Evolutionary conservation across 495 filamentous ascomycete species (phyloP).

Genomic region (Aeminium ludgeri): DNA sequence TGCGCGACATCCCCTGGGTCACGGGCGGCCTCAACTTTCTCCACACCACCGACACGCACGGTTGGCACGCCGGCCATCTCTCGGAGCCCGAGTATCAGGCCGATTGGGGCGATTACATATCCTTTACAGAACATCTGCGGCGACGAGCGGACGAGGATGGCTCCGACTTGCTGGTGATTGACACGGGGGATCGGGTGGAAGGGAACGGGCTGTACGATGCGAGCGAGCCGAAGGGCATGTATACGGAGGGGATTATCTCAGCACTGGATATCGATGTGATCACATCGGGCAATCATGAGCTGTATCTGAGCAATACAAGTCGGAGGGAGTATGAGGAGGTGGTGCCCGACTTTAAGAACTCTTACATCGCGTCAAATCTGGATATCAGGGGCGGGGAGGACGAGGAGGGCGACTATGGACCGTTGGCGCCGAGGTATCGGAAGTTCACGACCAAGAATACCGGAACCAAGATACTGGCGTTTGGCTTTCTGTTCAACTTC

Average conservation of each 20-base stretch:
- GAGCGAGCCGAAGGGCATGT: constrained; percentile 71
- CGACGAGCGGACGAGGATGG: constrained; percentile 58
- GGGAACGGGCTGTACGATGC: constrained; percentile 94
- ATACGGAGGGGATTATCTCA: constrained; percentile 68
- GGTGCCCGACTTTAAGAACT: constrained; percentile 57
- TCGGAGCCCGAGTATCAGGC: constrained; percentile 84
- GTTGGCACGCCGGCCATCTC: constrained; percentile 88
- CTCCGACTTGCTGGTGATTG: constrained; percentile 71
- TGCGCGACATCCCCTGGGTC: constrained; percentile 75
- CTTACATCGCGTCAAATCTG: constrained; percentile 78
- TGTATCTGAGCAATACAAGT: constrained; percentile 67
- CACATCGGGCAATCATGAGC: constrained; percentile 85
- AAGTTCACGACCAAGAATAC: constrained; percentile 84
- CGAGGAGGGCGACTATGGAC: constrained; percentile 47
- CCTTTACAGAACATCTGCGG: constrained; percentile 70
- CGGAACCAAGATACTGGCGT: constrained; percentile 63
- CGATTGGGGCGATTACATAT: constrained; percentile 96
- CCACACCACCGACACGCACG: constrained; percentile 87
- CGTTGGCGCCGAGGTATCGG: constrained; percentile 64
- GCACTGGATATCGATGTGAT: constrained; percentile 72
- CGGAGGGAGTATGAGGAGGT: constrained; percentile 58
- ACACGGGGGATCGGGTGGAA: constrained; percentile 88
- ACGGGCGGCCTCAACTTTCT: constrained; percentile 89
- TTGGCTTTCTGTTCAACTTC: constrained; percentile 93
- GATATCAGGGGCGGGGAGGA: constrained; percentile 65